phyloP scores from a whole-genome alignment of 768 basidiomycete genomes.

The Rhodotorula sphaerocarpa region DNA sequence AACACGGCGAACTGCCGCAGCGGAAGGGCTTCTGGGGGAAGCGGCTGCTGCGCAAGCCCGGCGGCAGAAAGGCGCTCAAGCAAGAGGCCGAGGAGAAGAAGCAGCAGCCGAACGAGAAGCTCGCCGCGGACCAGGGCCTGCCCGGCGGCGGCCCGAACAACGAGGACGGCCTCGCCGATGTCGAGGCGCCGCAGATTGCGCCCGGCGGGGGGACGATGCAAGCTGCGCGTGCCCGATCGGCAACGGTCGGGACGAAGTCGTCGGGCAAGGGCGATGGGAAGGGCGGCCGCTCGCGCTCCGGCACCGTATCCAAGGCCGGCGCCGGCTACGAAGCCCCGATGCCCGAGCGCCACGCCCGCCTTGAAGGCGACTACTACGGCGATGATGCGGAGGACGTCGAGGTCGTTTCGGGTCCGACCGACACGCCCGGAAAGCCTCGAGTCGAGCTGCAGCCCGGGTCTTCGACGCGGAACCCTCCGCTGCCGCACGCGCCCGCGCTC shows the following conservation, averaged over 20 bases:
- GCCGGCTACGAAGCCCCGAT: conserved; percentile 23
- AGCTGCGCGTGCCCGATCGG: conserved; percentile 7
- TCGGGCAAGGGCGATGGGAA: background rate
- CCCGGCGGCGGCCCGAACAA: background rate
- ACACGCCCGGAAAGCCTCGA: conserved; percentile 20
- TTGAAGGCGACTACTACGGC: conserved; percentile 33
- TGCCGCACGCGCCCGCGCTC: background rate
- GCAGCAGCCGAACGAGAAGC: background rate
- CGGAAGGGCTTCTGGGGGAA: conserved; percentile 32
- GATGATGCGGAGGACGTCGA: conserved; percentile 21
- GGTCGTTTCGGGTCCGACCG: background rate
- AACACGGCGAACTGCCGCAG: conserved; percentile 6
- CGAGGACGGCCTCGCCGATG: background rate
- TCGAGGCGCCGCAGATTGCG: conserved; percentile 5
- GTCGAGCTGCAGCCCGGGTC: conserved; percentile 23
- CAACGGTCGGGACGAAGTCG: background rate
- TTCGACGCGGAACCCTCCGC: background rate
- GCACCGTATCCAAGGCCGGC: conserved; percentile 4
- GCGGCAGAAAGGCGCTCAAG: conserved; percentile 1
- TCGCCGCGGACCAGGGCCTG: background rate
- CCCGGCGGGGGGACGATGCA: conserved; percentile 32
- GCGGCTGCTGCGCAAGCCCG: background rate
- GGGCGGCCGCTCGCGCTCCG: conserved; percentile 8
- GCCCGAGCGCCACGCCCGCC: conserved; percentile 20
- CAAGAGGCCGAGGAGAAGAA: background rate